These are phyloP conservation scores for Jackrogersella multiformis DNA, from an alignment of 495 filamentous ascomycete genomes.

Conservation along the genomic window DNA sequence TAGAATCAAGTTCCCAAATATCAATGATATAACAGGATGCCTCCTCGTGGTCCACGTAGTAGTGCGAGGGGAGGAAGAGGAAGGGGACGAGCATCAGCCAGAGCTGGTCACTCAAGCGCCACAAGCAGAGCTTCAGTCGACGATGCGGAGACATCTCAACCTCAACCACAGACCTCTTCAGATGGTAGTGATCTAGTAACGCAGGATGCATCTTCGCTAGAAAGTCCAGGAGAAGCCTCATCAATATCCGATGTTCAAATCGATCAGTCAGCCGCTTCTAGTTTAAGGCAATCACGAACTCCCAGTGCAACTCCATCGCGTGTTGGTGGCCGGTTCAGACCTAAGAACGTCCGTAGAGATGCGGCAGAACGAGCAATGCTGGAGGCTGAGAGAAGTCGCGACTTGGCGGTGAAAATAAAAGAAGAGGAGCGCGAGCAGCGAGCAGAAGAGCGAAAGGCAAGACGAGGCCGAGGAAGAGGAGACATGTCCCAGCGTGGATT, in stretches of 20 bases:
- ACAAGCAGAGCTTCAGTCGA: constrained; percentile 17
- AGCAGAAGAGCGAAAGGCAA: constrained; percentile 49
- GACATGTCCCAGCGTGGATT: constrained; percentile 46
- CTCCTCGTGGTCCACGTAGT: constrained; percentile 34
- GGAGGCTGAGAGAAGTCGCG: constrained; percentile 49
- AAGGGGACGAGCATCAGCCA: constrained; percentile 29
- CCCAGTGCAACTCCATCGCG: constrained; percentile 32
- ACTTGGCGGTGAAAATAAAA: constrained; percentile 43
- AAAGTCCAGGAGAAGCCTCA: background rate
- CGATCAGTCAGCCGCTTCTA: constrained; percentile 10
- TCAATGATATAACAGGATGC: constrained; percentile 31
- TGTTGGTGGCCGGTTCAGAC: constrained; percentile 47
- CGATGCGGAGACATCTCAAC: constrained; percentile 19
- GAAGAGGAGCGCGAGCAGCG: constrained; percentile 44
- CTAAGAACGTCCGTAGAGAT: constrained; percentile 54
- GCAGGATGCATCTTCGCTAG: constrained; percentile 2
- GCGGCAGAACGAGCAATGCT: constrained; percentile 53
- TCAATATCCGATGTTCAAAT: constrained; percentile 16
- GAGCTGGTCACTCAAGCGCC: constrained; percentile 28
- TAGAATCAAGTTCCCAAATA: background rate
- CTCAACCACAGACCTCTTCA: constrained; percentile 8
- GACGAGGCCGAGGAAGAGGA: constrained; percentile 51
- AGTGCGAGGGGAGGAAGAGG: constrained; percentile 26
- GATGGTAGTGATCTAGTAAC: constrained; percentile 12
- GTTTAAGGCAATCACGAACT: constrained; percentile 28